These are phyloP conservation scores for Xylaria castorea DNA, from an alignment of 495 filamentous ascomycete species.

Conservation along the genomic window DNA sequence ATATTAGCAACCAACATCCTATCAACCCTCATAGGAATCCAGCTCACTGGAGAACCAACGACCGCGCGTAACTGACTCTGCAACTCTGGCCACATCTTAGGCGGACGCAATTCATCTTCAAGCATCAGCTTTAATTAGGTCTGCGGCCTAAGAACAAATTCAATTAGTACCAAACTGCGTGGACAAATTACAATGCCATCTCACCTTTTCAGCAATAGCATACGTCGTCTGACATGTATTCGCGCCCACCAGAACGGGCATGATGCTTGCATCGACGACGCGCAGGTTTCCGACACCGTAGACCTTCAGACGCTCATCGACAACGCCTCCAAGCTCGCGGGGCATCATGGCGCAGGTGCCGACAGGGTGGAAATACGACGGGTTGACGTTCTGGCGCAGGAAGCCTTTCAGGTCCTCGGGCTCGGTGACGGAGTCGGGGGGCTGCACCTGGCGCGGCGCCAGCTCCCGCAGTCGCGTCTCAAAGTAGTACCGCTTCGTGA, in stretches of 20 bases:
- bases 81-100: not conserved
- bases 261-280: constrained; percentile 53
- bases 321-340: constrained; percentile 58
- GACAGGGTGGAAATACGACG: constrained; percentile 52
- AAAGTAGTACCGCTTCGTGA: constrained; percentile 47
- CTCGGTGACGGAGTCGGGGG: constrained; percentile 41
- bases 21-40: no score
- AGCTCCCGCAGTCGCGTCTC: constrained; percentile 41
- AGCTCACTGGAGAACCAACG: no score
- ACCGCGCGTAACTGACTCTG: no score
- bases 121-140: constrained; percentile 43
- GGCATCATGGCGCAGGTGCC: constrained; percentile 65
- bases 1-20: no score
- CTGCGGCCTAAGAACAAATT: constrained; percentile 38
- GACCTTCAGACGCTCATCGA: constrained; percentile 51
- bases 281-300: constrained; percentile 49
- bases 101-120: not conserved
- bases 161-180: not conserved
- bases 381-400: constrained; percentile 40
- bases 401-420: constrained; percentile 41
- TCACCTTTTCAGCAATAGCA: constrained; percentile 53
- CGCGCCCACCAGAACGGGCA: constrained; percentile 47
- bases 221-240: constrained; percentile 54
- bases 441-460: constrained; percentile 39
- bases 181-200: not conserved